Evolutionary conservation across 2,329 filamentous ascomycete genomes (phyloP).

Genomic region (Ascochyta rabiei): DNA sequence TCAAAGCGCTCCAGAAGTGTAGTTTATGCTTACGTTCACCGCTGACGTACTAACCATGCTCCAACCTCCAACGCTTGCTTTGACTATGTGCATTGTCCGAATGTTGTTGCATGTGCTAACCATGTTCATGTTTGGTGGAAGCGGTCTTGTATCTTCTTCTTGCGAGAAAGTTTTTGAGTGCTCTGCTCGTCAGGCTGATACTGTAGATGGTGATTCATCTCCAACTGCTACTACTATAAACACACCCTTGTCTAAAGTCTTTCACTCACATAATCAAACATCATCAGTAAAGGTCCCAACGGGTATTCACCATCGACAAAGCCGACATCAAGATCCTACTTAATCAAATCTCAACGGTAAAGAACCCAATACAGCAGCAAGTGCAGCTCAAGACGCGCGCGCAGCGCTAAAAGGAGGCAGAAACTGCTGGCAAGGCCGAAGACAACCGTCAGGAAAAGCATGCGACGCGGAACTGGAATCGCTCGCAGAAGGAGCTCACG

Average conservation of each 20-base stretch:
- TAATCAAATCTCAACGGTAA: not conserved
- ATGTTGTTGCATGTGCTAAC: not conserved
- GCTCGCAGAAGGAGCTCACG: not conserved
- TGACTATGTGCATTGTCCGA: not conserved
- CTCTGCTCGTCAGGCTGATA: not conserved
- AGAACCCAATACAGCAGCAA: not conserved
- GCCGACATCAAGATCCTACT: not conserved
- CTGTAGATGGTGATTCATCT: not conserved
- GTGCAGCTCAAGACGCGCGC: not conserved
- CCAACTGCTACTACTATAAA: not conserved
- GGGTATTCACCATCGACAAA: not conserved
- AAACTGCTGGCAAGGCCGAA: not conserved
- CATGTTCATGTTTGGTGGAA: not conserved
- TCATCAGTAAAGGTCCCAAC: too few relatives aligned
- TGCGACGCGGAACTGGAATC: not conserved
- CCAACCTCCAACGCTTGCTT: not conserved
- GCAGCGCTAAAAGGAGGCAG: not conserved
- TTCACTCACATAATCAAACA: not conserved
- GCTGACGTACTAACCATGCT: not conserved
- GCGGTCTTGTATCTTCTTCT: not conserved
- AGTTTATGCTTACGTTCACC: too few relatives aligned
- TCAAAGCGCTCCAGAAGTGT: too few relatives aligned
- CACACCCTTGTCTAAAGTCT: not conserved
- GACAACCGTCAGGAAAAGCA: not conserved
- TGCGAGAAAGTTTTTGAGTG: not conserved